Base-by-base conservation (phyloP, 768 basidiomycete genomes). In the Imleria badia region DNA sequence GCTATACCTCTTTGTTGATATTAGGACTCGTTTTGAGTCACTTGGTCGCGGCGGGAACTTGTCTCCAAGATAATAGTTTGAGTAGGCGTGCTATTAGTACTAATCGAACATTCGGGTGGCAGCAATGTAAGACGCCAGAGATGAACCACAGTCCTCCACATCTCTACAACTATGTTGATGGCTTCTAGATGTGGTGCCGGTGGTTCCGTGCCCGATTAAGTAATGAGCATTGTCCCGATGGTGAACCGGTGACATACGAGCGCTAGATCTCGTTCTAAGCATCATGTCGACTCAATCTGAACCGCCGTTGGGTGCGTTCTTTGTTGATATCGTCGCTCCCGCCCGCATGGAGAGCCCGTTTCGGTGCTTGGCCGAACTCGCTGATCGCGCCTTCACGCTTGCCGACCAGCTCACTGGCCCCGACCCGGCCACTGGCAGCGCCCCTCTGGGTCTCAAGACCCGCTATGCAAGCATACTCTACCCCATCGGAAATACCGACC, bases 341-440 rank as follows among this genome's bases (percentile, higher is more conserved):
- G 29, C 41, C 2, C 49, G 30, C 31, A 35, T 31, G 4, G 54
- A 54, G 13, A 29, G 39, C 33, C 35, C 48, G 0, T 58, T 66
- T 39, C 59, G 22, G 3, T 41, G 33, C 45, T 48, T 66, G n/a
- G 45, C 55, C 1, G 59, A 64, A 19, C 65, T 66, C 34, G 56
- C 56, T 38, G 59, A 61, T 45, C 55, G 35, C 22, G 65, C 56
- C n/a, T 66, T 66, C 30, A n/a, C 36, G 1, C 62, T 64, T 3
- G 51, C 31, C 17, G 48, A 52, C 30, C 38, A 56, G 26, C 54
- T 48, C 2, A 50, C 40, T 29, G 50, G 17, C 8, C n/a, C 54
- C 6, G 43, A 50, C 9, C 15, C 52, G 13, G n/a, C n/a, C n/a
- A n/a, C n/a, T n/a, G 4, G 45, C 45, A 31, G 3, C 44, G 22